Evolutionary conservation across 148 eudicot species (phyloP).

Genomic region (Chenopodium quinoa): DNA sequence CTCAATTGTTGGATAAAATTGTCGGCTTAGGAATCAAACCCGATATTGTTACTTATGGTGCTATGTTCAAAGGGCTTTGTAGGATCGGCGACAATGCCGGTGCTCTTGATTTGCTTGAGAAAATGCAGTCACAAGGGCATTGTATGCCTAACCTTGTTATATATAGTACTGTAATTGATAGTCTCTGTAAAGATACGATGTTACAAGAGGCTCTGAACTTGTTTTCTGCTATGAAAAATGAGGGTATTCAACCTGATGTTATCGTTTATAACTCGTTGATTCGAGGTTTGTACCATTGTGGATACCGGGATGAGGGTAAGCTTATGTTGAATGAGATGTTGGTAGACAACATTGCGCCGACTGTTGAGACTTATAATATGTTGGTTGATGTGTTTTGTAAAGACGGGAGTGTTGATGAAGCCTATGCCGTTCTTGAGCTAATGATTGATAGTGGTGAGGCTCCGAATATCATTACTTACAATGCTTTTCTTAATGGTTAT

Average conservation of each 20-base stretch:
- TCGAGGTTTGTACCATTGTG: background rate
- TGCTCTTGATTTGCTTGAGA: background rate
- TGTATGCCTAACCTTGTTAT: background rate
- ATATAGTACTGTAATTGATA: background rate
- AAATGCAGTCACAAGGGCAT: background rate
- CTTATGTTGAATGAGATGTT: background rate
- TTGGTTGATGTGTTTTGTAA: conserved; percentile 14
- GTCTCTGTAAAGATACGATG: background rate
- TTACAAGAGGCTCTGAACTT: background rate
- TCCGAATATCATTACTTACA: conserved; percentile 4
- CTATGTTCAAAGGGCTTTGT: conserved; percentile 2
- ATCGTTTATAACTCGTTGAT: background rate
- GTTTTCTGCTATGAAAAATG: background rate
- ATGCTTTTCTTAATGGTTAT: conserved; percentile 1
- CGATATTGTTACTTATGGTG: background rate
- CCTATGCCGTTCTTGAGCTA: background rate
- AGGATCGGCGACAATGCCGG: background rate
- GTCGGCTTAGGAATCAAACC: background rate
- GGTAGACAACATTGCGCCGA: background rate
- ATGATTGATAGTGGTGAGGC: conserved; percentile 8
- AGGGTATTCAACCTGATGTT: background rate
- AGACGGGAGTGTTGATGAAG: conserved; percentile 14
- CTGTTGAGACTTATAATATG: background rate
- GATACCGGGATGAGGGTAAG: background rate
- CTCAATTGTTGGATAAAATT: background rate